phyloP scores from a whole-genome alignment of 139 green algal species.

The Zygnema circumcarinatum region DNA sequence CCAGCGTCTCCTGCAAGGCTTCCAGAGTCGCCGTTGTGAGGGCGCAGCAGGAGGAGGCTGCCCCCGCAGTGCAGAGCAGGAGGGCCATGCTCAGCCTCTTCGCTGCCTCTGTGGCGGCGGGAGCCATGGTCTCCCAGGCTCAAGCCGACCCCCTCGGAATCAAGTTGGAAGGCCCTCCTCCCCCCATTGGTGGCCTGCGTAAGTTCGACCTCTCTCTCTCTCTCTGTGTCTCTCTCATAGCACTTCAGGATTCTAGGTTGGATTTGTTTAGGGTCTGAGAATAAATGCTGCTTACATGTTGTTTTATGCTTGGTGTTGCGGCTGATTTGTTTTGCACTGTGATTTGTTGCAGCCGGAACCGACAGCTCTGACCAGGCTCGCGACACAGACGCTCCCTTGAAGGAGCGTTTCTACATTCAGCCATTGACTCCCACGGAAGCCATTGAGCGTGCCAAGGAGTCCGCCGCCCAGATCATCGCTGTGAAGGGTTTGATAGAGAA shows the following conservation, averaged over 20 bases:
- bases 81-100: constrained; percentile 24
- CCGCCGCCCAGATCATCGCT: neutral
- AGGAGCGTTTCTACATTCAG: constrained; percentile 58
- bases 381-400: constrained; percentile 51
- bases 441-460: constrained; percentile 48
- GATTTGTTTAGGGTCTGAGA: neutral
- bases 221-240: neutral
- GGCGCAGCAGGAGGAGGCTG: constrained; percentile 9
- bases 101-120: constrained; percentile 24
- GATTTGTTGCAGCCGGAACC: constrained; percentile 39
- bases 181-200: constrained; percentile 44
- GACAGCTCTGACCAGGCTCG: constrained; percentile 56
- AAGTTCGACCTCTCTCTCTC: constrained; percentile 20
- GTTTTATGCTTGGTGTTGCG: neutral
- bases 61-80: constrained; percentile 35
- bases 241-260: neutral
- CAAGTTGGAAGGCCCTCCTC: constrained; percentile 37
- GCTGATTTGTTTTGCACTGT: neutral
- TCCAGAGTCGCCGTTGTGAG: constrained; percentile 6
- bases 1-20: neutral
- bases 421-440: constrained; percentile 7
- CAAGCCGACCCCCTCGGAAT: constrained; percentile 15
- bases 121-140: constrained; percentile 9
- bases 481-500: constrained; percentile 52
- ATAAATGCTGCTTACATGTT: neutral